Evolutionary conservation across 139 green algal genomes (phyloP), one percentile per base, ranked within the genome.

Genomic region (Chlorella vulgaris): DNA sequence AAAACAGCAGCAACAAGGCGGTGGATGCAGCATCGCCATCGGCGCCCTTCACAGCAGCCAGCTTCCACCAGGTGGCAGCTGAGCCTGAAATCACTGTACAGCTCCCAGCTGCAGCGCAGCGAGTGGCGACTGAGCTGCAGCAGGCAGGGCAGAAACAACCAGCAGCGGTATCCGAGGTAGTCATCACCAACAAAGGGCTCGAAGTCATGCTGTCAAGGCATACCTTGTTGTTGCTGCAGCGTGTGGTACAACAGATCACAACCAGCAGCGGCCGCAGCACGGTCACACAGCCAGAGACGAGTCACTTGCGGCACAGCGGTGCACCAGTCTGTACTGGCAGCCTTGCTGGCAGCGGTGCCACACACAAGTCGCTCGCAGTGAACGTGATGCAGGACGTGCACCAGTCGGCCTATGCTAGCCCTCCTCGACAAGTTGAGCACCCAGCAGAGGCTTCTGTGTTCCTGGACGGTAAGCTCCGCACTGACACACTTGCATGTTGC

Each of bases 141-240:
- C 63, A 2, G n/a, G 8, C 38, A 29, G 28, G 18, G n/a, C 74
- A 62, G 38, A 24, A 71, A 58, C 38, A 61, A 51, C 47, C 71
- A 78, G 50, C 33, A 67, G 5, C 2, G n/a, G 28, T 43, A n/a
- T 39, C 28, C 24, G 38, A 73, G 58, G 13, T 80, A 36, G 50
- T 67, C 4, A 31, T 82, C 26, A 65, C 42, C 8, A 82, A 82
- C 47, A 31, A 53, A 0, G 36, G 47, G 33, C 62, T 82, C n/a
- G 50, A 1, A 28, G 53, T 82, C 31, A 67, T 43, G 8, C 63
- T 82, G 7, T 73, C 43, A 24, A 62, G 63, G 4, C 63, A 40
- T 36, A 83, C 36, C 40, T 35, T 81, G 22, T 15, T 86, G 58
- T 55, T 74, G 7, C 70, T 89, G 35, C 60, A 67, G n/a, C 35